A percentile compares a stretch with the other conserved stretches of the same genome.
Conservation (phyloP, 768 basidiomycete genomes). For the Boletus insuetus region DNA sequence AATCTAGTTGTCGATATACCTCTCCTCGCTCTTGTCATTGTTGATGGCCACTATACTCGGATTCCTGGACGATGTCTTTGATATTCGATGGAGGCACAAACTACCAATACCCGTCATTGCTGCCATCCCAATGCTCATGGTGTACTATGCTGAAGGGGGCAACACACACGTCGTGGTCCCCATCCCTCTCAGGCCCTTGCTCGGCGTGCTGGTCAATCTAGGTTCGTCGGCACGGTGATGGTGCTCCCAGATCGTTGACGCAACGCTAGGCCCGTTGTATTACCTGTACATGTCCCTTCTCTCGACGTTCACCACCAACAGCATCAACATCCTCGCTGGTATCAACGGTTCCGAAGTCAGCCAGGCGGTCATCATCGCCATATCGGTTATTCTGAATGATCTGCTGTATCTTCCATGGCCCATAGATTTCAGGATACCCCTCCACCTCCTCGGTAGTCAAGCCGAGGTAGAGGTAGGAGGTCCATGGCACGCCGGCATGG, state of each 20-base stretch:
- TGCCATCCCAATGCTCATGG: conserved; percentile 90
- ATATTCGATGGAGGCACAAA: conserved; percentile 98
- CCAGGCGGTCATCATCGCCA: conserved; percentile 88
- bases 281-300: conserved; percentile 95
- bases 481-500: conserved; percentile 80
- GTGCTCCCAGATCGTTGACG: conserved; percentile 3
- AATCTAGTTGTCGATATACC: conserved; percentile 79
- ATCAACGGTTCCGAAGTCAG: conserved; percentile 95
- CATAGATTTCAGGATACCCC: conserved; percentile 65
- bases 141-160: conserved; percentile 93
- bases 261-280: conserved; percentile 76
- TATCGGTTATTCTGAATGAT: conserved; percentile 91
- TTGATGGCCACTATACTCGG: conserved; percentile 92
- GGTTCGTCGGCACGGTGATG: conserved; percentile 52
- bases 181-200: conserved; percentile 66
- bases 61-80: conserved; percentile 96
- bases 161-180: conserved; percentile 94
- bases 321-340: conserved; percentile 97
- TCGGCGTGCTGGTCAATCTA: conserved; percentile 81
- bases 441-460: conserved; percentile 64
- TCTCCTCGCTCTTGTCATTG: conserved; percentile 89
- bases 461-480: conserved; percentile 74
- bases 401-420: conserved; percentile 92
- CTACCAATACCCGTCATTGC: conserved; percentile 96
- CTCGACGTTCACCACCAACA: conserved; percentile 96